phyloP scores from a whole-genome alignment of 352 stramenopile species.

The Albugo candida region DNA sequence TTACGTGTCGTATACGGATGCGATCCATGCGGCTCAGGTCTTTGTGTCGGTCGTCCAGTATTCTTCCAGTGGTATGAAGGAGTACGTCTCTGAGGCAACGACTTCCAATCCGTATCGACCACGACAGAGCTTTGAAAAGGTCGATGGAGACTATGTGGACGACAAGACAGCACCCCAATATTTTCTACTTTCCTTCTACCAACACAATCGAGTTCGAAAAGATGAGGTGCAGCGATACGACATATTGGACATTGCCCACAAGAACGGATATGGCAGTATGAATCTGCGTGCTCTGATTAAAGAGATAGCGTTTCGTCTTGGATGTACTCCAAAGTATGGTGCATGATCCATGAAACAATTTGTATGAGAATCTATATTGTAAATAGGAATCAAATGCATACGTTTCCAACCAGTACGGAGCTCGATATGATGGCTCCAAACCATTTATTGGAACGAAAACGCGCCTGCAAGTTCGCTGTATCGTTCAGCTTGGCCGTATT shows the following conservation, averaged over 20 bases:
- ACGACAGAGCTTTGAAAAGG: constrained; percentile 42
- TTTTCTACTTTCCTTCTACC: constrained; percentile 33
- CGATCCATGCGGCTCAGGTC: neutral
- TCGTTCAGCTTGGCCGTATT: constrained; percentile 90
- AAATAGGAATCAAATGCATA: too few species aligned
- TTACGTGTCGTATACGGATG: constrained; percentile 1
- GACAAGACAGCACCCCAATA: constrained; percentile 6
- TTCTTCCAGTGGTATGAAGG: neutral
- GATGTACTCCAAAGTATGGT: constrained; percentile 56
- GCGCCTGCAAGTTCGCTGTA: constrained; percentile 80
- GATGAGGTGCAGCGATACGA: constrained; percentile 27
- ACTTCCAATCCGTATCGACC: constrained; percentile 26
- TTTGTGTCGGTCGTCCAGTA: neutral
- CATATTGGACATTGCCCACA: constrained; percentile 23
- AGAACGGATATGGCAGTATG: constrained; percentile 48
- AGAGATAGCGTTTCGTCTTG: constrained; percentile 60
- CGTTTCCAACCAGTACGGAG: constrained; percentile 60
- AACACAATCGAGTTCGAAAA: constrained; percentile 38
- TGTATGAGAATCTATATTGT: too few species aligned
- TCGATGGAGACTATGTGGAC: constrained; percentile 24
- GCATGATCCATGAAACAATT: constrained; percentile 12
- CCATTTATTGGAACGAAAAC: constrained; percentile 90
- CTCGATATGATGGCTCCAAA: constrained; percentile 69
- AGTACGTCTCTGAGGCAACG: neutral
- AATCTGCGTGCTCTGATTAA: constrained; percentile 49